Conservation (phyloP, 73 alveolate genomes). For the Paraurostyla sp. region DNA sequence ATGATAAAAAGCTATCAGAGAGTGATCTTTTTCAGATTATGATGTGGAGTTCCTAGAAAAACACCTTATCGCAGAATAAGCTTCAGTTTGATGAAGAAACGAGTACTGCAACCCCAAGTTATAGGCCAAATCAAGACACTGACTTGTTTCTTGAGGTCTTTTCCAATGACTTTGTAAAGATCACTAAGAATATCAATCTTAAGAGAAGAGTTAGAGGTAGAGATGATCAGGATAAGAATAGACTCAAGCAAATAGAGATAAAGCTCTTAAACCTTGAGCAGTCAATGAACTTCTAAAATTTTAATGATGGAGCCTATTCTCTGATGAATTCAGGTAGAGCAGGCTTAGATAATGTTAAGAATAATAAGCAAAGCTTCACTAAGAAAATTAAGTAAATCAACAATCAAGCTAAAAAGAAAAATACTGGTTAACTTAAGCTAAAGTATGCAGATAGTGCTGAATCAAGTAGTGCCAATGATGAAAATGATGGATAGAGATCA, state of each 20-base stretch:
- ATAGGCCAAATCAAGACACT: background rate
- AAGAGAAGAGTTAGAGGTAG: constrained; percentile 54
- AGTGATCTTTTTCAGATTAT: constrained; percentile 23
- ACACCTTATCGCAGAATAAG: no score
- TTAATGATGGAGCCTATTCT: background rate
- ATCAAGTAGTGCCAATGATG: constrained; percentile 11
- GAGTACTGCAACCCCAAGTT: no score
- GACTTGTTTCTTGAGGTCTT: constrained; percentile 29
- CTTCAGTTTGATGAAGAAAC: no score
- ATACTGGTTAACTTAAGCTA: no score
- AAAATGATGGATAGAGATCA: background rate
- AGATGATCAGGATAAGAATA: constrained; percentile 34
- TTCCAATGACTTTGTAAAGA: constrained; percentile 32
- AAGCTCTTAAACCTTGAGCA: background rate
- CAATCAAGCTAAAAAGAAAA: no score
- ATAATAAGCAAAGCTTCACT: no score
- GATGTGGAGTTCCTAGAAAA: constrained; percentile 19
- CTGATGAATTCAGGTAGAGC: background rate
- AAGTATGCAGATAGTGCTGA: no score
- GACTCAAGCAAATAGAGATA: background rate
- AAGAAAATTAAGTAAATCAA: no score
- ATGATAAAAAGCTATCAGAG: constrained; percentile 43
- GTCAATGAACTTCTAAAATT: background rate
- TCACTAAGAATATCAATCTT: constrained; percentile 5
- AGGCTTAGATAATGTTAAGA: no score